Evolutionary conservation across 139 green algal genomes (phyloP), one percentile per base, ranked within the genome.

Genomic region (Ulvella scutata): DNA sequence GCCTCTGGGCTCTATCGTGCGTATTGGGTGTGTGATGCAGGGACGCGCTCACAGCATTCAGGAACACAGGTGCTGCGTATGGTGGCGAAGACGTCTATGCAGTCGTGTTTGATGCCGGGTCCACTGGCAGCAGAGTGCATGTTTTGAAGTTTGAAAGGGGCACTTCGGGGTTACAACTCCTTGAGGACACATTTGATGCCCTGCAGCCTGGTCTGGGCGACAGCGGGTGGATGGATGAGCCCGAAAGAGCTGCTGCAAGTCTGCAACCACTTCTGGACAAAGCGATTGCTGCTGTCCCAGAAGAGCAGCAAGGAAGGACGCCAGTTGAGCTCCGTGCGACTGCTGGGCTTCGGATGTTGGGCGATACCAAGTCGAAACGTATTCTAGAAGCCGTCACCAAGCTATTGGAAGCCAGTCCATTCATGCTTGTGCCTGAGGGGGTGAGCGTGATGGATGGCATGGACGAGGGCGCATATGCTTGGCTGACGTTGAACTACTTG

Each of bases 401-500:
- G 21, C 83, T 82, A 26, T 79, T 95, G 20, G 72, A 79, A 33
- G 60, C n/a, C 4, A 89, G 86, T 59, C 86, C 87, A 26, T 98
- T 97, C 81, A 61, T 80, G 33, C 79, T 86, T 40, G 51, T 79
- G 37, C 72, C 79, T 17, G 82, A 75, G 39, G 84, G 78, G 26
- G 83, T 92, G 2, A 79, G 67, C 29, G 89, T 94, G 36, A 83
- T 94, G 78, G 89, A 91, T 59, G 89, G 88, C 23, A 82, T 89
- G 62, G 88, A 97, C 44, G 94, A 98, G 82, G 95, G 95, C 29
- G 95, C 88, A 0, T 99, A 95, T 80, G 91, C 90, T 2, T 99
- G 95, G 95, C 86, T 99, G 29, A 97, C 94, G 3, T 84, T 98
- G 20, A 99, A 99, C 82, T 98, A 98, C 86, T 80, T 98, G 62